A percentile compares a stretch with the other conserved stretches of the same genome.
Conservation (phyloP, 345 rosid genomes). For the Moringa oleifera region DNA sequence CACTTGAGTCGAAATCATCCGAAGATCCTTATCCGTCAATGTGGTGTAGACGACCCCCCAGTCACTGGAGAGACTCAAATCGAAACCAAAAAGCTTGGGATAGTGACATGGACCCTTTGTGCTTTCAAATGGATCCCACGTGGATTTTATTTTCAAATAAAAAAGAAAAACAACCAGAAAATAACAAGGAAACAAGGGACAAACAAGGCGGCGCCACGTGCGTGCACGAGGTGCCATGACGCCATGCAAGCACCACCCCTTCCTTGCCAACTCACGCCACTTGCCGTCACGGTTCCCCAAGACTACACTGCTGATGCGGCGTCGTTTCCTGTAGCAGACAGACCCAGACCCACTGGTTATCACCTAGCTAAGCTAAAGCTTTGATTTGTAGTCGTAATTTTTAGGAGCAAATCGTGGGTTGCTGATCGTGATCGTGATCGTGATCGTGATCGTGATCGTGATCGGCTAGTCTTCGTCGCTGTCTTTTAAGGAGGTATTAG, state of each 20-base stretch:
- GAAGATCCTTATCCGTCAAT: too few relatives aligned
- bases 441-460: too few relatives aligned
- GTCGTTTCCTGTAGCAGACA: too few relatives aligned
- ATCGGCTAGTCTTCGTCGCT: neutral
- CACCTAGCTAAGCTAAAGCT: too few relatives aligned
- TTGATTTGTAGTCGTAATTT: neutral
- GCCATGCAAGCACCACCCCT: neutral
- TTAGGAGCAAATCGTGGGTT: too few relatives aligned
- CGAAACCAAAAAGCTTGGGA: constrained; percentile 20
- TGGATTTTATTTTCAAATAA: neutral
- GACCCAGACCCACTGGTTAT: too few relatives aligned
- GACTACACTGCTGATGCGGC: constrained; percentile 3
- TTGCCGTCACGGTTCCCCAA: constrained; percentile 21
- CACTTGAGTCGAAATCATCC: too few relatives aligned
- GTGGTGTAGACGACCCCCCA: too few relatives aligned
- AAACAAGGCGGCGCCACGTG: constrained; percentile 32
- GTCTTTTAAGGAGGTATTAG: constrained; percentile 15
- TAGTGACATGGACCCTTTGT: neutral
- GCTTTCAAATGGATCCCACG: constrained; percentile 6
- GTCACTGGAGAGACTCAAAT: too few relatives aligned
- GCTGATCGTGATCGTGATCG: too few relatives aligned
- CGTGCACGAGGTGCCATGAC: too few relatives aligned
- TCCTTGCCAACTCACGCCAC: constrained; percentile 8
- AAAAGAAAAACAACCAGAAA: too few relatives aligned
- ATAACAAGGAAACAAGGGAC: neutral